Evolutionary conservation across 2,329 filamentous ascomycete species (phyloP), one percentile per base, ranked within the genome.

Genomic region (Escovopsis sp.): DNA sequence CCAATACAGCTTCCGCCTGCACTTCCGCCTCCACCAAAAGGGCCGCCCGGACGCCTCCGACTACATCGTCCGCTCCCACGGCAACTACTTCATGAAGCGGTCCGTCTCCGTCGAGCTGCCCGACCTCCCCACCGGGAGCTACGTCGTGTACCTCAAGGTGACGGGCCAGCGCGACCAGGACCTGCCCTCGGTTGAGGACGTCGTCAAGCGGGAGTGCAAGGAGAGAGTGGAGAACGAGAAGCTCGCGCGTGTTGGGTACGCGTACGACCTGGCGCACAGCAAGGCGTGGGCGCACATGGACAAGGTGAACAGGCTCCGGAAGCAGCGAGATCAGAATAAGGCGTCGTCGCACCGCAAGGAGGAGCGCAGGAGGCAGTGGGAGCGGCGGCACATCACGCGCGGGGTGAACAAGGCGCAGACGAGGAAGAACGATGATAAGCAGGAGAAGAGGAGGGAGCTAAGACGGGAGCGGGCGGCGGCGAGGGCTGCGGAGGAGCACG

Each of bases 251-350:
- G 66, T 75, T 5, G 72, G 70, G 2, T 61, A 64, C 27, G 65
- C 70, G 0, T 76, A 76, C 39, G 71, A 76, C 44, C 46, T 75
- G 5, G 72, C 72, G 0, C 72, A 76, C 45, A 66, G 61, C 54
- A 75, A 75, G 50, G 70, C 67, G 2, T 60, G 63, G 33, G 55
- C 58, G 1, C 64, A 71, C 23, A 47, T 70, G 43, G 59, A 69
- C 36, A 63, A 65, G 42, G 62, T 69, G 2, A 54, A 58, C 16
- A 62, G 65, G 41, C 60, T 68, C 17, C 54, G 64, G 17, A 63
- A 69, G 48, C 61, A 65, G 45, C 57, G 61, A 38, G 60, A 66
- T 38, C 59, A 65, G 33, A 54, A 64, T 33, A 66, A 68, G 52
- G 65, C 64, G 0, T 66, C 62, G 32, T 49, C 53, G n/a, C 61